These are phyloP conservation scores for Taxawa tesnikishii DNA, from an alignment of 2,329 filamentous ascomycete genomes.

Conservation along the genomic window DNA sequence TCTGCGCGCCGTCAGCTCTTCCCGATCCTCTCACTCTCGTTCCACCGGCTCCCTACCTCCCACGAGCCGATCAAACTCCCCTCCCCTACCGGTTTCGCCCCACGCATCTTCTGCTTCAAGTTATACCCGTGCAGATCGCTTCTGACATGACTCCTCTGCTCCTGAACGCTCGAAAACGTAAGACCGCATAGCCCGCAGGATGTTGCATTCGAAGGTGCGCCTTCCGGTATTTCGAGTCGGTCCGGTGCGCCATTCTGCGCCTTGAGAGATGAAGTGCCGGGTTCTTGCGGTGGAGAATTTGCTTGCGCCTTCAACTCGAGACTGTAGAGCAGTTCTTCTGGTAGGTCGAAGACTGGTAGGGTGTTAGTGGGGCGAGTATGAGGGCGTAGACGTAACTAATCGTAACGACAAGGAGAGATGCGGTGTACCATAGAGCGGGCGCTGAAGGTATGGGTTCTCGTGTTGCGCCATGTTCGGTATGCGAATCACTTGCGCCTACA, in stretches of 20 bases:
- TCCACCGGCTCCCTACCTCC: too few relatives aligned
- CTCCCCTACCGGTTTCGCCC: constrained; percentile 60
- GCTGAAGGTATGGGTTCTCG: constrained; percentile 27
- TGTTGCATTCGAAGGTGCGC: constrained; percentile 46
- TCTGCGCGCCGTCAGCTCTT: constrained; percentile 28
- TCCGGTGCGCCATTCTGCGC: constrained; percentile 3
- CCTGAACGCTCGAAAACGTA: constrained; percentile 57
- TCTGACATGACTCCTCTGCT: constrained; percentile 75
- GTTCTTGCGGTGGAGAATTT: constrained; percentile 12
- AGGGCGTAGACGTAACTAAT: too few relatives aligned
- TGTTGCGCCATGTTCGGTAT: constrained; percentile 17
- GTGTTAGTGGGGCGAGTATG: too few relatives aligned
- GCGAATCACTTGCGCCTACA: too few relatives aligned
- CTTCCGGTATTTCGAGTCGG: constrained; percentile 24
- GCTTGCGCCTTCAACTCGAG: constrained; percentile 44
- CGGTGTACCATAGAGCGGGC: constrained; percentile 37
- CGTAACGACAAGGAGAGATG: constrained; percentile 9
- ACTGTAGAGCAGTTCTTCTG: constrained; percentile 57
- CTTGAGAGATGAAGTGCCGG: constrained; percentile 1
- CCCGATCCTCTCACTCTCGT: constrained; percentile 8
- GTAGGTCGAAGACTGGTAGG: constrained; percentile 65
- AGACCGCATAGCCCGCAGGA: constrained; percentile 72
- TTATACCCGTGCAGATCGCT: constrained; percentile 94
- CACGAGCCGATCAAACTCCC: constrained; percentile 76
- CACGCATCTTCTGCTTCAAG: constrained; percentile 77